Percentiles rank a stretch among this genome's conserved stretches.
Conservation (phyloP, 2,329 filamentous ascomycete species). For the Colletotrichum sp. region DNA sequence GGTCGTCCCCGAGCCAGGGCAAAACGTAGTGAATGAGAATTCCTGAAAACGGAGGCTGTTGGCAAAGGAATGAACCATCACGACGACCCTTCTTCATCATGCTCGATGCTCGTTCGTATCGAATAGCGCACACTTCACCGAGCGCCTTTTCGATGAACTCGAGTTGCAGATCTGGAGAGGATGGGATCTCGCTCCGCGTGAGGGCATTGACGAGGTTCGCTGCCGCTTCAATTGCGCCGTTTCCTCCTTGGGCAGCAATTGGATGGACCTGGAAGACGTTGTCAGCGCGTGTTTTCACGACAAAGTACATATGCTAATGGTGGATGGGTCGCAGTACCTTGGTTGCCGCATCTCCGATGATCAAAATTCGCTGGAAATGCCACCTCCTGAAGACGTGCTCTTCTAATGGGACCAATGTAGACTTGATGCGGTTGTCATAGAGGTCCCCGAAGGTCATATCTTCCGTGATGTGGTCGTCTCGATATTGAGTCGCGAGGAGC, state of each 20-base stretch:
- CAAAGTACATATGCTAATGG: neutral
- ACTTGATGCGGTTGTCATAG: constrained; percentile 29
- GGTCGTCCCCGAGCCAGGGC: neutral
- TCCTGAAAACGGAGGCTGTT: neutral
- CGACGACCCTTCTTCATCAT: neutral
- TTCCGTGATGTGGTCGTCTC: constrained; percentile 24
- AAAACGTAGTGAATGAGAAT: neutral
- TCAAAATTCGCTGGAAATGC: constrained; percentile 40
- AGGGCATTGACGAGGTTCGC: constrained; percentile 24
- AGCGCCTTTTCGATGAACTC: neutral
- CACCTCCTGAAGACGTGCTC: constrained; percentile 42
- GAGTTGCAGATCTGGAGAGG: neutral
- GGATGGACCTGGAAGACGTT: constrained; percentile 23
- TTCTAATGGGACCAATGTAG: constrained; percentile 26
- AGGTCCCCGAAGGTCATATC: constrained; percentile 32
- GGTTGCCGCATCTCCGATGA: constrained; percentile 46
- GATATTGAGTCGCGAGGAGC: constrained; percentile 27
- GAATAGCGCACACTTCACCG: neutral
- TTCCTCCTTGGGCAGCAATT: constrained; percentile 27
- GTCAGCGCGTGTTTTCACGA: neutral
- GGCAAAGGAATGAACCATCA: neutral
- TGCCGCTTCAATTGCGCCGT: constrained; percentile 27
- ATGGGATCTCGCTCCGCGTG: neutral
- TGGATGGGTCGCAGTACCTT: constrained; percentile 33
- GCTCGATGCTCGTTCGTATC: neutral